Base-by-base conservation (phyloP, 2,329 filamentous ascomycete species). In the Xylaria sp. region DNA sequence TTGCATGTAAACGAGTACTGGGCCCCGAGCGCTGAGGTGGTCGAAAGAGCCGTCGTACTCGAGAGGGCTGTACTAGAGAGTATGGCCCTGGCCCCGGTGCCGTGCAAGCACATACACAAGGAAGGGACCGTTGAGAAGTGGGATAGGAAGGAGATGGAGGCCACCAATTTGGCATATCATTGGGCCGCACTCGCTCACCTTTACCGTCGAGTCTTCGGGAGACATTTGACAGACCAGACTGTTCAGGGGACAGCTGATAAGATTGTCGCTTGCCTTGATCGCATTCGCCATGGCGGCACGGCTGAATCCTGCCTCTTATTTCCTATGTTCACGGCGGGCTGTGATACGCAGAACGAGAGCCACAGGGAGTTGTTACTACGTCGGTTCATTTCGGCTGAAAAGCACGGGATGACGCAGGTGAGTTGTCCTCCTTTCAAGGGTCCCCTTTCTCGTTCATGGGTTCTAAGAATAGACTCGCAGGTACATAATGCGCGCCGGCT, bases 261-360 rank as follows among this genome's bases (percentile, higher is more conserved):
- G 62, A 88, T 93, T 51, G 76, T 90, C 34, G 75, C 77, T 1
- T 82, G 85, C 37, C 76, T 93, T 62, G 77, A 78, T 19, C 82
- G 81, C 44, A 83, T 94, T 53, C 76, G 84, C 10, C 76, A 79
- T 10, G 87, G 88, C 4, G 86, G 86, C 35, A 85, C 85, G 13
- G 89, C 89, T 0, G 90, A 93, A 72, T 86, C 84, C 7, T 91
- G 89, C 68, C 76, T 90, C 16, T 72, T 94, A 46, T 92, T 94
- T 65, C 90, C 91, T 0, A 85, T 94, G 75, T 94, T 94, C 72
- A 90, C 89, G 1, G 90, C 90, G 1, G 91, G 90, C 0, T 92
- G 89, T 65, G 89, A 94, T 71, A 84, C 86, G 0, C 76, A 76
- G 58, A 81, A 85, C 53, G 68, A 76, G 39, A 74, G 73, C 2